phyloP scores from a whole-genome alignment of 2,329 filamentous ascomycete genomes.

The Clonostachys sp. region DNA sequence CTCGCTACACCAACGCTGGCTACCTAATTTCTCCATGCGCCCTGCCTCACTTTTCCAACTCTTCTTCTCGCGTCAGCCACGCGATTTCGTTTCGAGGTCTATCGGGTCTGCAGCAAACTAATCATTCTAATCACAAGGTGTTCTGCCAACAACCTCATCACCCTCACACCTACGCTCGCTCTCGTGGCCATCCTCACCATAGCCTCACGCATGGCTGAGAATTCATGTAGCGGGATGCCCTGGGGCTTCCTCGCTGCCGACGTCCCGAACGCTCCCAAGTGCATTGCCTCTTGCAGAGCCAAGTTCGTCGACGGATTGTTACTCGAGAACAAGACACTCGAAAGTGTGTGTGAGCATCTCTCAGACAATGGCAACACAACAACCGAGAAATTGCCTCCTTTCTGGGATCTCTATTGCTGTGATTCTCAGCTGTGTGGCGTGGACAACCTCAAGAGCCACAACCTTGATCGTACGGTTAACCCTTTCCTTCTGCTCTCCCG shows the following conservation, averaged over 20 bases:
- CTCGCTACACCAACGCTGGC: no score
- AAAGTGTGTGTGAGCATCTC: conserved; percentile 21
- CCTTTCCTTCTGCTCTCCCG: neutral
- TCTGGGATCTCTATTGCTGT: conserved; percentile 47
- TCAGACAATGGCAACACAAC: conserved; percentile 13
- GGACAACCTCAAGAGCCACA: conserved; percentile 17
- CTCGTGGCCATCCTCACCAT: neutral
- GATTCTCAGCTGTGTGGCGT: conserved; percentile 46
- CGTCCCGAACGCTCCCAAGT: conserved; percentile 22
- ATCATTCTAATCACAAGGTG: no score
- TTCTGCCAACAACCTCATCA: no score
- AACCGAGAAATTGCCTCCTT: conserved; percentile 11
- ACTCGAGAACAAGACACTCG: conserved; percentile 19
- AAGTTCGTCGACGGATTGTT: conserved; percentile 21
- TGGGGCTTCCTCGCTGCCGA: conserved; percentile 21
- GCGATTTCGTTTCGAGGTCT: no score
- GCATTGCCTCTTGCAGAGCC: conserved; percentile 24
- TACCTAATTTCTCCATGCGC: no score
- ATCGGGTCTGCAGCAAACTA: no score
- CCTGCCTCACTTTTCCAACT: no score
- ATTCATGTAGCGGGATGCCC: conserved; percentile 10
- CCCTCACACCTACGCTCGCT: no score
- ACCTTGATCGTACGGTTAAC: conserved; percentile 36
- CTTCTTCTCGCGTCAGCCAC: no score
- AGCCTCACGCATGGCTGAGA: neutral